These are phyloP conservation scores for Graphilbum fragrans DNA, from an alignment of 2,329 filamentous ascomycete species.

Conservation along the genomic window DNA sequence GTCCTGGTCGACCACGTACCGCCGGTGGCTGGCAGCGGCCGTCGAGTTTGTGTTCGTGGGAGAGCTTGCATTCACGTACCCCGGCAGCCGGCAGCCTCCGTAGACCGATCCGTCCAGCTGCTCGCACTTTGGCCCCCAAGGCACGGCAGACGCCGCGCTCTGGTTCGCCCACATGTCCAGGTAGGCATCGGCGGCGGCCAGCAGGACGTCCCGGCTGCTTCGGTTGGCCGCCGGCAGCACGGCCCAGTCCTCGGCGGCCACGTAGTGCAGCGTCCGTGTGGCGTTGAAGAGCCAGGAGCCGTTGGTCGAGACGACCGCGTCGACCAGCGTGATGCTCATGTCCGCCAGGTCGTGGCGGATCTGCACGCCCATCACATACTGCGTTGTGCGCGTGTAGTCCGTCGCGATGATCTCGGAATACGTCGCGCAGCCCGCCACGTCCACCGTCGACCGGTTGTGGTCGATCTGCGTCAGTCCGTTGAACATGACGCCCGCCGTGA, in stretches of 20 bases:
- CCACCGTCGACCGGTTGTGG: constrained; percentile 20
- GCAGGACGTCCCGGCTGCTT: constrained; percentile 14
- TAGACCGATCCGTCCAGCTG: constrained; percentile 16
- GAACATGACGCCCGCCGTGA: constrained; percentile 16
- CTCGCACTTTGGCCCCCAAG: constrained; percentile 22
- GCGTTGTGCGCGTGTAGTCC: no score
- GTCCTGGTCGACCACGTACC: constrained; percentile 18
- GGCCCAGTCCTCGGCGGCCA: constrained; percentile 19
- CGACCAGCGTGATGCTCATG: constrained; percentile 15
- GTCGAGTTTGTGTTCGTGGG: constrained; percentile 14
- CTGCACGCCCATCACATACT: constrained; percentile 12
- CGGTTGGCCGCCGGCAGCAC: constrained; percentile 10
- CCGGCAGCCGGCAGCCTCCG: constrained; percentile 4
- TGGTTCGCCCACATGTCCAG: no score
- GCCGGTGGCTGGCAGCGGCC: constrained; percentile 15
- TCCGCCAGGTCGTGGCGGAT: constrained; percentile 6
- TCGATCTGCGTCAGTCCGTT: constrained; percentile 19
- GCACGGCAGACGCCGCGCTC: no score
- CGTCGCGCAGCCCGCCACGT: constrained; percentile 22
- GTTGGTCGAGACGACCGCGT: constrained; percentile 18
- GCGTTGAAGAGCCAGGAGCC: constrained; percentile 22
- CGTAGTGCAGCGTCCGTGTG: constrained; percentile 15
- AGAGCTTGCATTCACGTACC: constrained; percentile 8
- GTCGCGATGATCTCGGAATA: constrained; percentile 26
- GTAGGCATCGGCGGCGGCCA: constrained; percentile 19